These are phyloP conservation scores for Mycena rebaudengoi DNA, from an alignment of 768 basidiomycete species.

Conservation along the genomic window DNA sequence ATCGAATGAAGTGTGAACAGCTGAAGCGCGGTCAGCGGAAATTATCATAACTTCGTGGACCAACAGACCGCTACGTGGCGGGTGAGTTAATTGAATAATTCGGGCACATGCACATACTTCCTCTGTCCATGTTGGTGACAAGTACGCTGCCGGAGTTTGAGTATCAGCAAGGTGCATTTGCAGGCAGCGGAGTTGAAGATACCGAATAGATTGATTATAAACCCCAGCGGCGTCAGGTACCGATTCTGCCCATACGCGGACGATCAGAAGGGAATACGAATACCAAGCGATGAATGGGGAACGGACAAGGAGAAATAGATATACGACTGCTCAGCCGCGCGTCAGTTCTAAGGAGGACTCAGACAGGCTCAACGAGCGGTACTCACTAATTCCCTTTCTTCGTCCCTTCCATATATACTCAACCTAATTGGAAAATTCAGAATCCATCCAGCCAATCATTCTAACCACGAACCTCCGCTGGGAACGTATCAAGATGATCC, in stretches of 20 bases:
- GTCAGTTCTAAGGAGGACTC: too few species aligned
- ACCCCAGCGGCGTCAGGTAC: constrained; percentile 69
- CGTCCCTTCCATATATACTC: constrained; percentile 65
- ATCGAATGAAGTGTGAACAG: constrained; percentile 57
- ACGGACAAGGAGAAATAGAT: constrained; percentile 53
- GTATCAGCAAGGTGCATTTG: background rate
- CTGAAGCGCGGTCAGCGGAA: constrained; percentile 29
- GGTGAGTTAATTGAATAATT: background rate
- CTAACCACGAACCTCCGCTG: constrained; percentile 52
- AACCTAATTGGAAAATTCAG: constrained; percentile 38
- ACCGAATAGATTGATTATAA: constrained; percentile 65
- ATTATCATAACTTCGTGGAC: too few species aligned
- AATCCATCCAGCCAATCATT: too few species aligned
- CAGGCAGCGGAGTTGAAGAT: background rate
- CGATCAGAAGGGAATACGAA: background rate
- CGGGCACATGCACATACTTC: constrained; percentile 38
- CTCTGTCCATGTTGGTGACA: constrained; percentile 48
- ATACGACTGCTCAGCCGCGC: constrained; percentile 43
- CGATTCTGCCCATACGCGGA: constrained; percentile 64
- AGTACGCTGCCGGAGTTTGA: constrained; percentile 43
- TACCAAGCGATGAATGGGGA: background rate
- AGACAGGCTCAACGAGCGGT: too few species aligned
- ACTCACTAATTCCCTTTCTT: constrained; percentile 54
- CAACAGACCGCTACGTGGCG: constrained; percentile 14
- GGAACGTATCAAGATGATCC: constrained; percentile 64